Percentiles rank a stretch among this genome's conserved stretches.
Conservation (phyloP, 2,329 filamentous ascomycete genomes). For the Amauroascus niger region DNA sequence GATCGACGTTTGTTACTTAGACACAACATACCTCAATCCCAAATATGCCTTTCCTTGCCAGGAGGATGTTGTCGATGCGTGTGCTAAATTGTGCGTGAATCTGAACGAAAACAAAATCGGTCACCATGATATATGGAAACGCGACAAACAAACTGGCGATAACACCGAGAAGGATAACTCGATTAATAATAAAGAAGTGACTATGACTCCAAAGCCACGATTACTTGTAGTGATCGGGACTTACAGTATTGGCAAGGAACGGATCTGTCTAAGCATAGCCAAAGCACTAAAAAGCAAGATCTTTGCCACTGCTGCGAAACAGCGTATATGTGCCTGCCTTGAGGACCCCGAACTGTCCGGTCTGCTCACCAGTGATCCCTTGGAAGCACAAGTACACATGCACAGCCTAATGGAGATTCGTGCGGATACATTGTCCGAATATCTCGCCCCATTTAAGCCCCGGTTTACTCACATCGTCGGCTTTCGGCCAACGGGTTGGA, state of each 20-base stretch:
- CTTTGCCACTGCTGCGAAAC: constrained; percentile 73
- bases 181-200: neutral
- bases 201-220: constrained; percentile 37
- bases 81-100: constrained; percentile 75
- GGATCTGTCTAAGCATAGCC: constrained; percentile 87
- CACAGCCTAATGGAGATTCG: constrained; percentile 91
- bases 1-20: constrained; percentile 91
- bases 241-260: constrained; percentile 96
- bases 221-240: constrained; percentile 89
- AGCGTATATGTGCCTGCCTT: constrained; percentile 71
- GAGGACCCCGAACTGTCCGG: constrained; percentile 72
- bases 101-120: constrained; percentile 58
- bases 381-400: constrained; percentile 93
- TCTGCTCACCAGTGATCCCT: constrained; percentile 68
- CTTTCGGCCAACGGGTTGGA: constrained; percentile 91
- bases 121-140: constrained; percentile 37
- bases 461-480: constrained; percentile 81
- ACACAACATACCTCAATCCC: constrained; percentile 93
- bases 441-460: constrained; percentile 67
- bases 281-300: constrained; percentile 79
- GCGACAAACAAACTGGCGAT: constrained; percentile 38
- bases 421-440: constrained; percentile 80
- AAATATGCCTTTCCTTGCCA: constrained; percentile 92
- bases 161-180: neutral
- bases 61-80: constrained; percentile 74